Evolutionary conservation across 495 filamentous ascomycete species (phyloP).

Genomic region (Neurospora pannonica): DNA sequence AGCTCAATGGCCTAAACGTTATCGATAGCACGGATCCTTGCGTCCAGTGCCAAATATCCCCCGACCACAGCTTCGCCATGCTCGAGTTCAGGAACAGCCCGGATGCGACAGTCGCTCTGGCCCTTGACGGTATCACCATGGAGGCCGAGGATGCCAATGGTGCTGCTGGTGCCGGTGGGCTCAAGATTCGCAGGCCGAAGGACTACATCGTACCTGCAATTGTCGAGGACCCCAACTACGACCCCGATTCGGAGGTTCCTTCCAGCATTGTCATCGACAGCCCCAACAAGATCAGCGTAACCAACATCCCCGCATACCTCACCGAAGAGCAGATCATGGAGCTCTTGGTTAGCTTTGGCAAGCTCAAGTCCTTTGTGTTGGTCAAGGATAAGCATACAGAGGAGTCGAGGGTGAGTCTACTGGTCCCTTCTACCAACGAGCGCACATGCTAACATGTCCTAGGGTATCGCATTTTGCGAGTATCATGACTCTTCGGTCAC

Average conservation of each 20-base stretch:
- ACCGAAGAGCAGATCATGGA: slow-evolving; percentile 86
- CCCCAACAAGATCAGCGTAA: slow-evolving; percentile 87
- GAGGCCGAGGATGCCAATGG: slow-evolving; percentile 52
- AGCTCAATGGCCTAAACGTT: slow-evolving; percentile 90
- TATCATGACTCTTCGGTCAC: slow-evolving; percentile 71
- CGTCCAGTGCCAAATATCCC: slow-evolving; percentile 71
- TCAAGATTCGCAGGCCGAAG: slow-evolving; percentile 83
- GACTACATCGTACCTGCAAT: slow-evolving; percentile 92
- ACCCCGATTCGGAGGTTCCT: slow-evolving; percentile 58
- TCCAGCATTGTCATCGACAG: slow-evolving; percentile 80
- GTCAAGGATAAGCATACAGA: slow-evolving; percentile 83
- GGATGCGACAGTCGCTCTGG: slow-evolving; percentile 85
- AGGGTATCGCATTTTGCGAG: slow-evolving; percentile 97
- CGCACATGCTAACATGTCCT: slow-evolving; percentile 8
- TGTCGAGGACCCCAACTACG: slow-evolving; percentile 63
- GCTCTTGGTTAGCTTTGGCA: slow-evolving; percentile 80
- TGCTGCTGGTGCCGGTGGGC: slow-evolving; percentile 49
- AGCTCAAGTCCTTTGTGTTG: slow-evolving; percentile 84
- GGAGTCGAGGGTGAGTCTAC: slow-evolving; percentile 68
- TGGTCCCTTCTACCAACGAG: not conserved
- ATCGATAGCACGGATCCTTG: slow-evolving; percentile 77
- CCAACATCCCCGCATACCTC: slow-evolving; percentile 79
- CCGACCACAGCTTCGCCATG: slow-evolving; percentile 68
- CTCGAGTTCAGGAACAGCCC: slow-evolving; percentile 81
- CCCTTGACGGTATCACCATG: slow-evolving; percentile 84